Percentiles rank a stretch among this genome's conserved stretches.
These are phyloP conservation scores for Venturia nashicola DNA, from an alignment of 2,329 filamentous ascomycete genomes.

Conservation along the genomic window DNA sequence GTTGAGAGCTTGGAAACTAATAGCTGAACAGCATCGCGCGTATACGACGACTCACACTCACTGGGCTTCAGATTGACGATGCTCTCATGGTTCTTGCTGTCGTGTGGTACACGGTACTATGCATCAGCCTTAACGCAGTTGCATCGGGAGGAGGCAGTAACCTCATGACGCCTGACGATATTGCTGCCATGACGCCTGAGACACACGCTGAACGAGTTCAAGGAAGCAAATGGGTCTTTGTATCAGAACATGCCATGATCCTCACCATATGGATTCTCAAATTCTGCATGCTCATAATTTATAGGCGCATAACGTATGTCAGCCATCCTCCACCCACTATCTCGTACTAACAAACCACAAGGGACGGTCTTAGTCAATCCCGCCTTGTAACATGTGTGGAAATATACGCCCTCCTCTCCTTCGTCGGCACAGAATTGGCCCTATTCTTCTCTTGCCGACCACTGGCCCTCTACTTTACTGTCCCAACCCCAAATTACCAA, in stretches of 20 bases:
- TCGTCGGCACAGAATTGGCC: not conserved
- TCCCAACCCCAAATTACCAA: not conserved
- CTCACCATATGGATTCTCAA: not conserved
- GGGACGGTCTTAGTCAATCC: not conserved
- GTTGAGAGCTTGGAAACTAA: not conserved
- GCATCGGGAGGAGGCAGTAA: not conserved
- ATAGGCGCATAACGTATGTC: not conserved
- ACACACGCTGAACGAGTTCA: not conserved
- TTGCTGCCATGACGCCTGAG: not conserved
- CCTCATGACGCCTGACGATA: not conserved
- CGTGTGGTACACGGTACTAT: not conserved
- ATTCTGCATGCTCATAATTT: not conserved
- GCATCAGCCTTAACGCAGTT: not conserved
- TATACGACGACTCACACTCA: not conserved
- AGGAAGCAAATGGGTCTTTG: not conserved
- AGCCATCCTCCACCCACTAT: not conserved
- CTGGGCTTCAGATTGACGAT: not conserved
- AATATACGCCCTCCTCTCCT: not conserved
- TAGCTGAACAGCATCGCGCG: not conserved
- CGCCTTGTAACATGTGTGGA: not conserved
- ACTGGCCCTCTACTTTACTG: not conserved
- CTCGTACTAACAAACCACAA: not conserved
- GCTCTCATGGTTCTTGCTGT: not conserved
- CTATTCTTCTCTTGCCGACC: not conserved
- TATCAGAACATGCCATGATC: not conserved